Conservation (phyloP, 805 yeast species). For the Nakazawaea ernobii region DNA sequence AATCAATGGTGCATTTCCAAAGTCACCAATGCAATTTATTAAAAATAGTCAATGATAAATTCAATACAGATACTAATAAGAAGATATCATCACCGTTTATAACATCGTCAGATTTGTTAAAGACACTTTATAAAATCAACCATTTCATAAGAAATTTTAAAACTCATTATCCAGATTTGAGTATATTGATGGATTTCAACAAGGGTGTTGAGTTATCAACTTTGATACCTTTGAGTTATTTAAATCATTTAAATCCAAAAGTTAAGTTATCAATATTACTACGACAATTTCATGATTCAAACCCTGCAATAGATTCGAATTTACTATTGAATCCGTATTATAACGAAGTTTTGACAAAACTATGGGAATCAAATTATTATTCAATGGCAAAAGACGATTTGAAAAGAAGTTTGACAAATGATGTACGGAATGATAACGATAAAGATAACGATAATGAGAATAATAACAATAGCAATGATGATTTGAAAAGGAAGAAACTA, state of each 20-base stretch:
- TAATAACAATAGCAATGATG: background rate
- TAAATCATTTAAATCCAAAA: conserved; percentile 1
- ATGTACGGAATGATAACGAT: background rate
- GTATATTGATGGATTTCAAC: conserved; percentile 2
- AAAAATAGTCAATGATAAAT: conserved; percentile 2
- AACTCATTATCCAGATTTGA: conserved; percentile 2
- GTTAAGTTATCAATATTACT: background rate
- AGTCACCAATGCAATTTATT: background rate
- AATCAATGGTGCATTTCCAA: background rate
- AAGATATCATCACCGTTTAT: conserved; percentile 2
- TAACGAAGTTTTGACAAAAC: background rate
- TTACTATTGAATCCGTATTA: background rate
- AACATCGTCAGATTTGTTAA: background rate
- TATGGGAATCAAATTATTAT: conserved; percentile 7
- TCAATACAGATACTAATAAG: background rate
- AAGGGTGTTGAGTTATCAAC: background rate
- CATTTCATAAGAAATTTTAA: conserved; percentile 1
- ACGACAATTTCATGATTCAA: background rate
- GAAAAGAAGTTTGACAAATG: background rate
- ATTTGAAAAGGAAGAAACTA: conserved; percentile 8
- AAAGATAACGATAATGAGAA: background rate
- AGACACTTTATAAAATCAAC: background rate
- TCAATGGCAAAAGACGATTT: background rate
- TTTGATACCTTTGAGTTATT: conserved; percentile 2
- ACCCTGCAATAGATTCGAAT: background rate